Evolutionary conservation across 225 moss, liverwort and hornwort species (phyloP), one percentile per base, ranked within the genome.

Genomic region (Lunularia cruciata): DNA sequence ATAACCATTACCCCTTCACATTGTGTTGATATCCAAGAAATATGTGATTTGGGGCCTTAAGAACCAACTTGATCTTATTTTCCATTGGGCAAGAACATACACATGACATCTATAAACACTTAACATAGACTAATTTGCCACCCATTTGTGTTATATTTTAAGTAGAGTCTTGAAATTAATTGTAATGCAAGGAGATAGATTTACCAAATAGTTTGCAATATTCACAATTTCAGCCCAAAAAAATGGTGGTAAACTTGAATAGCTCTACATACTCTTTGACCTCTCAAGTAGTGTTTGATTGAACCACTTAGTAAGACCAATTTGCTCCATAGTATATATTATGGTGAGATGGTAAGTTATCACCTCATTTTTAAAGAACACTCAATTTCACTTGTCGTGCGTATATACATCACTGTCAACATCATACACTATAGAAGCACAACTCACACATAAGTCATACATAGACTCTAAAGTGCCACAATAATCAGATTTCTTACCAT

Each of bases 281-380:
- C 18, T 16, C 6, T 57, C 59, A 40, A 58, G 43, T 46, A 71
- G 20, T 25, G 25, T 33, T 1, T 16, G 0, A 42, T 70, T 70
- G 6, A 56, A 15, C 20, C 39, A 5, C 22, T 70, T 31, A 15
- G 13, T 22, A 6, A 70, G 18, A 3, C 38, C 57, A 57, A 39
- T 70, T 51, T 70, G 56, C 57, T 70, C 22, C n/a, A 57, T 58
- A 31, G 60, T 60, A 47, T 71, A n/a, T n/a, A n/a, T n/a, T n/a
- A n/a, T n/a, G n/a, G n/a, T n/a, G n/a, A n/a, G n/a, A n/a, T n/a
- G n/a, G n/a, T n/a, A n/a, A n/a, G n/a, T n/a, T n/a, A n/a, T n/a
- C n/a, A n/a, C n/a, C n/a, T n/a, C n/a, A n/a, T n/a, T n/a, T n/a
- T n/a, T n/a, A n/a, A n/a, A n/a, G n/a, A n/a, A n/a, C n/a, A n/a